Evolutionary conservation across 192 early-diverging fungal species (phyloP).

Genomic region (Coemansia sp.): DNA sequence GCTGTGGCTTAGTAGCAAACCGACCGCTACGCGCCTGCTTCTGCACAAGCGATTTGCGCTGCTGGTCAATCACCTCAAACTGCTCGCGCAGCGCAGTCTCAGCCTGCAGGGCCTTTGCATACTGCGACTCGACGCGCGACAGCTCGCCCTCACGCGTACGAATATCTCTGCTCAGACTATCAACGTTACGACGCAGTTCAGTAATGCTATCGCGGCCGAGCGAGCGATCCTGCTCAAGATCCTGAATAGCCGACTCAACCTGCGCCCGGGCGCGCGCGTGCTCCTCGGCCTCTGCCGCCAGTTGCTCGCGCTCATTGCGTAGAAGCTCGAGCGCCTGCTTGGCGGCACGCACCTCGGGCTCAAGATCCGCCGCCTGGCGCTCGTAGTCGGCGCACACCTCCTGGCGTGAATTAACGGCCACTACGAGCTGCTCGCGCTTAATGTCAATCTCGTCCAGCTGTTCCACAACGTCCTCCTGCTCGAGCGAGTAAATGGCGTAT

Average conservation of each 20-base stretch:
- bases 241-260: conserved; percentile 74
- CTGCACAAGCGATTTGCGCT: conserved; percentile 73
- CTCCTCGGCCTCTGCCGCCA: conserved; percentile 70
- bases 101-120: conserved; percentile 55
- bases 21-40: conserved; percentile 84
- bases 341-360: conserved; percentile 59
- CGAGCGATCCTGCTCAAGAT: conserved; percentile 67
- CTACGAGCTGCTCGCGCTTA: conserved; percentile 51
- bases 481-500: conserved; percentile 89
- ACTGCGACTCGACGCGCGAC: conserved; percentile 60
- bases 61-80: conserved; percentile 67
- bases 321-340: conserved; percentile 66
- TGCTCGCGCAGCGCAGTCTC: conserved; percentile 63
- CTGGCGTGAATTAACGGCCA: conserved; percentile 62
- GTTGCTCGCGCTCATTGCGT: conserved; percentile 64
- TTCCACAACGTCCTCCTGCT: conserved; percentile 79
- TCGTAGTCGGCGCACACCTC: conserved; percentile 56
- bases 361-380: conserved; percentile 47
- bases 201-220: conserved; percentile 52
- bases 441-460: conserved; percentile 69
- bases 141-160: conserved; percentile 61
- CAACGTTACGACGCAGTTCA: conserved; percentile 41
- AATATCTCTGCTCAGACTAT: conserved; percentile 28
- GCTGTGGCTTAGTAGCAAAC: conserved; percentile 68
- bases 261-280: conserved; percentile 76